Evolutionary conservation across 2,329 filamentous ascomycete genomes (phyloP), one percentile per base, ranked within the genome.

Genomic region (Penicillium carneum): DNA sequence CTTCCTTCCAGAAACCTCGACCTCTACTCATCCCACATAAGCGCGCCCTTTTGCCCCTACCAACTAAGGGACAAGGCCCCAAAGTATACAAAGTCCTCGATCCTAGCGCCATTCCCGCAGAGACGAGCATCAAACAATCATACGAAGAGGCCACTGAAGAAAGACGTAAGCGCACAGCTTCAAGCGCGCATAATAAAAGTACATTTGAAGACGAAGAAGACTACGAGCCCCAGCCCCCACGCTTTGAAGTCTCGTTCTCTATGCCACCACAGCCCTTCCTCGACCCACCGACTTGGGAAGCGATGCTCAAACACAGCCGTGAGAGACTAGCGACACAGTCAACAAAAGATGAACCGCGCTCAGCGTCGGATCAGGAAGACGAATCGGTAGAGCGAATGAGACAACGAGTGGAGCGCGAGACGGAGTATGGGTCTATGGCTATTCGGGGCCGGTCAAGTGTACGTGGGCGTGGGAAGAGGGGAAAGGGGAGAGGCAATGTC

Each of bases 191-290:
- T 49, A 42, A 55, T 1, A 14, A 57, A 18, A 41, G 34, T 18
- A 31, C 10, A 23, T 1, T 38, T 7, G 47, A 56, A 14, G 8
- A 59, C 1, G 54, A 51, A 49, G 33, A 48, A 20, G 33, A 59
- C 9, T 42, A 38, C 12, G 42, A 45, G 3, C n/a, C 29, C 7
- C 61, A 55, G 9, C n/a, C 59, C 5, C 29, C 48, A 1, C 62
- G 62, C 12, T 69, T 72, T n/a, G 72, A 77, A 46, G 70, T 76
- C 52, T 68, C 78, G 48, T 76, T 77, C 16, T 73, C 72, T 26
- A 58, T 60, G 8, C 60, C 71, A 20, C 69, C 75, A 36, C 76
- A 79, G 62, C 78, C 76, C 23, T 80, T 80, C 55, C 68, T 80
- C 9, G 76, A 80, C 60, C 74, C 76, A 8, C 68, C 63, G 6